Evolutionary conservation across 2,329 filamentous ascomycete species (phyloP).

Genomic region (Coniella lustricola): DNA sequence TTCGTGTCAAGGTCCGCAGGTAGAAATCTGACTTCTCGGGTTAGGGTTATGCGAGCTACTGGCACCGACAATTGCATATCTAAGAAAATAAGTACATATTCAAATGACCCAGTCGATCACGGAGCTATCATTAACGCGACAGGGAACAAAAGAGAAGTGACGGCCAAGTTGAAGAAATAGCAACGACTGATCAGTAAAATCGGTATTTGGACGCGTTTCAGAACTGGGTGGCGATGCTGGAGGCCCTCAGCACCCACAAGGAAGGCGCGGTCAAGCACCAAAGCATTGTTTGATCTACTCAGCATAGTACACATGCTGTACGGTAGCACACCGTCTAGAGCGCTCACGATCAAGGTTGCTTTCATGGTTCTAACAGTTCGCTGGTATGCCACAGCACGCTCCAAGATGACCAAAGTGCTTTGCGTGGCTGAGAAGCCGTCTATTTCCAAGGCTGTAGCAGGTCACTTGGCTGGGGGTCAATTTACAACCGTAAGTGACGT

Average conservation of each 20-base stretch:
- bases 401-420: conserved; percentile 44
- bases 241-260: background rate
- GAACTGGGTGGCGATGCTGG: conserved; percentile 8
- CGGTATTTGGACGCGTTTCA: background rate
- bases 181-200: too few relatives aligned
- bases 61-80: background rate
- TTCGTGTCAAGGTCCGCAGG: too few relatives aligned
- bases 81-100: background rate
- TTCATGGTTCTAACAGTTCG: background rate
- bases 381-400: conserved; percentile 9
- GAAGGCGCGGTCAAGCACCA: conserved; percentile 8
- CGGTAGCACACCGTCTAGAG: background rate
- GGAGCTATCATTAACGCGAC: too few relatives aligned
- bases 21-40: background rate
- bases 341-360: background rate
- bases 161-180: too few relatives aligned
- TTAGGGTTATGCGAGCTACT: background rate
- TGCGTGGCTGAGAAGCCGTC: conserved; percentile 69
- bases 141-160: too few relatives aligned
- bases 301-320: conserved; percentile 1
- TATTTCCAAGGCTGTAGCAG: conserved; percentile 89
- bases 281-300: conserved; percentile 3
- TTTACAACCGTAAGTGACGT: conserved; percentile 57
- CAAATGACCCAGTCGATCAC: background rate
- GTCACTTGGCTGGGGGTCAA: conserved; percentile 74